phyloP scores from a whole-genome alignment of 1,139 yeast species.

The Yamadazyma aaseri region DNA sequence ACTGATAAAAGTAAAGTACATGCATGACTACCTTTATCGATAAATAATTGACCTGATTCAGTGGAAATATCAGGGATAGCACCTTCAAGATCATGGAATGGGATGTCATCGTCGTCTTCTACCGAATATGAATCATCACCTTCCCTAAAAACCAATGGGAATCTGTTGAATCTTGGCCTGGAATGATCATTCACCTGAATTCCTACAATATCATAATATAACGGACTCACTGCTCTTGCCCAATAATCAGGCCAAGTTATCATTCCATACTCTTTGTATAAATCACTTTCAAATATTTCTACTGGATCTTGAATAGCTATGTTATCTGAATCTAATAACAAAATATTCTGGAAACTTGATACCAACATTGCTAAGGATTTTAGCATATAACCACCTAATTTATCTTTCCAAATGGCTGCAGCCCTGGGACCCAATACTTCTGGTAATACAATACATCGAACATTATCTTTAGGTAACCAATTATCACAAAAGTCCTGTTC shows the following conservation, averaged over 20 bases:
- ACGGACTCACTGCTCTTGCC: constrained; percentile 71
- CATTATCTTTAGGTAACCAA: constrained; percentile 22
- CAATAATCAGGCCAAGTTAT: constrained; percentile 85
- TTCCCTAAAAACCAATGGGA: constrained; percentile 17
- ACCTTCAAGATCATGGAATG: constrained; percentile 47
- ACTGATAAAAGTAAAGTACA: constrained; percentile 50
- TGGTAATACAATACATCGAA: constrained; percentile 29
- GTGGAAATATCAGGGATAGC: constrained; percentile 59
- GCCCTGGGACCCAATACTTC: constrained; percentile 31
- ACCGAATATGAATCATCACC: constrained; percentile 1
- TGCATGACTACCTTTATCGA: constrained; percentile 53
- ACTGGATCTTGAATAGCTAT: constrained; percentile 38
- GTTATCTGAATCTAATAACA: constrained; percentile 45
- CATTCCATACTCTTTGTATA: constrained; percentile 57
- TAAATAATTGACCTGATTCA: constrained; percentile 64
- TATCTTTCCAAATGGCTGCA: constrained; percentile 23
- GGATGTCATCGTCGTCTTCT: constrained; percentile 1
- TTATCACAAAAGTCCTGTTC: constrained; percentile 25
- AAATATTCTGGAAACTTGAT: constrained; percentile 41
- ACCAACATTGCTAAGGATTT: constrained; percentile 28
- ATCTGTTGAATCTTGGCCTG: constrained; percentile 24
- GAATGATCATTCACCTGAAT: constrained; percentile 28
- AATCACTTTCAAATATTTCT: constrained; percentile 48
- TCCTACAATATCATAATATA: constrained; percentile 64
- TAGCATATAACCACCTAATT: constrained; percentile 32